Evolutionary conservation across 306 rosid genomes (phyloP).

Genomic region (Gillenia trifoliata): DNA sequence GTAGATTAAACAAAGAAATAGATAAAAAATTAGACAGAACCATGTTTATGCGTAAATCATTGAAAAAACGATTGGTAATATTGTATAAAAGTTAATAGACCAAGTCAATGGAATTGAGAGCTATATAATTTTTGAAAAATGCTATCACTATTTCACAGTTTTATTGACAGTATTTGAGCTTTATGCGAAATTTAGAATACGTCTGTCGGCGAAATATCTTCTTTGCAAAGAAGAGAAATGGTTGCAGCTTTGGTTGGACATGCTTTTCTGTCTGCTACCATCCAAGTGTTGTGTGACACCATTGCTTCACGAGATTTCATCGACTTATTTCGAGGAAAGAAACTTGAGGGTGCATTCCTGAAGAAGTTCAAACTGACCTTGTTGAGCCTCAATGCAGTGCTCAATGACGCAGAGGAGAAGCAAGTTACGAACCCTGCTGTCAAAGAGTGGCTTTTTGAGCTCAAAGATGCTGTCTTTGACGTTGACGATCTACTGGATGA

Average conservation of each 20-base stretch:
- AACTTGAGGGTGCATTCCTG: neutral
- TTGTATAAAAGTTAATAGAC: no score
- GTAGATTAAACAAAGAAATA: no score
- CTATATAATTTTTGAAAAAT: no score
- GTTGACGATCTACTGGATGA: neutral
- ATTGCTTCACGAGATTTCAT: neutral
- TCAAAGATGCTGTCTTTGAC: neutral
- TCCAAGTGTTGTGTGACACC: neutral
- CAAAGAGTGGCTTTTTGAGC: neutral
- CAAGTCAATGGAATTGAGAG: no score
- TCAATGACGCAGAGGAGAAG: neutral
- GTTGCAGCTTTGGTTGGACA: neutral
- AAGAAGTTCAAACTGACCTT: neutral
- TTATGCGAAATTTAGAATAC: no score
- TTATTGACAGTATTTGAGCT: no score
- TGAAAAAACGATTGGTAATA: no score
- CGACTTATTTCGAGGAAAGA: neutral
- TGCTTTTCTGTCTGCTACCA: neutral
- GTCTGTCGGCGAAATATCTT: no score
- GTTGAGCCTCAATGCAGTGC: neutral
- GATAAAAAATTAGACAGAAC: no score
- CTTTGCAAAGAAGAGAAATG: neutral
- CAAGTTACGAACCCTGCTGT: neutral
- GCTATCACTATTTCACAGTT: no score
- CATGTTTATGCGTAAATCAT: no score